Evolutionary conservation across 2,329 filamentous ascomycete genomes (phyloP).

Genomic region (Monosporascus ibericus): DNA sequence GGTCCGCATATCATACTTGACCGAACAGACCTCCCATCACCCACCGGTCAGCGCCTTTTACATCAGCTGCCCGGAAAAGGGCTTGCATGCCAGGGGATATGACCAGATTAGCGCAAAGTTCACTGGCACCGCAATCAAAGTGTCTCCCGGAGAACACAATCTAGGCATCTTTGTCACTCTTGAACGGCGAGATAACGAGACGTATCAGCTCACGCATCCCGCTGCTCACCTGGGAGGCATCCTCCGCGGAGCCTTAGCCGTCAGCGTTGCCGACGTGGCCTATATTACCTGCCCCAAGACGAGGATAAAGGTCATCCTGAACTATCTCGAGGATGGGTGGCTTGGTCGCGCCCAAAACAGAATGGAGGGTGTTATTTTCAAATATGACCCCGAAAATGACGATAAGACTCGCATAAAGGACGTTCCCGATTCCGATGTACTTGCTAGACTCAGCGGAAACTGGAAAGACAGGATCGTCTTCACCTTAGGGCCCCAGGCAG

Average conservation of each 20-base stretch:
- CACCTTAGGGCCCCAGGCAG: constrained; percentile 51
- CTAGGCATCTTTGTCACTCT: constrained; percentile 91
- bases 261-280: constrained; percentile 85
- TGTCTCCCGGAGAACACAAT: constrained; percentile 88
- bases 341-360: constrained; percentile 86
- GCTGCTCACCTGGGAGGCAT: constrained; percentile 88
- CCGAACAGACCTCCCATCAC: constrained; percentile 96
- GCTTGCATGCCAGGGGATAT: constrained; percentile 80
- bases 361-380: constrained; percentile 86
- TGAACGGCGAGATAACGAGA: constrained; percentile 73
- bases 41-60: constrained; percentile 95
- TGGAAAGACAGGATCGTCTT: constrained; percentile 72
- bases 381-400: constrained; percentile 82
- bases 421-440: constrained; percentile 76
- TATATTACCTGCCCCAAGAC: constrained; percentile 88
- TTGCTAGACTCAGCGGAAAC: constrained; percentile 74
- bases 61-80: constrained; percentile 86
- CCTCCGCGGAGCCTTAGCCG: constrained; percentile 76
- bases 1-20: constrained; percentile 85
- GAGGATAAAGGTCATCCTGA: constrained; percentile 82
- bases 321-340: constrained; percentile 95
- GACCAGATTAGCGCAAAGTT: constrained; percentile 98
- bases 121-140: constrained; percentile 89
- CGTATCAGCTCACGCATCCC: constrained; percentile 92
- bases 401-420: constrained; percentile 74